A percentile compares a stretch with the other conserved stretches of the same genome.
phyloP scores from a whole-genome alignment of 257 asterid genomes.

The Plectranthus barbatus region DNA sequence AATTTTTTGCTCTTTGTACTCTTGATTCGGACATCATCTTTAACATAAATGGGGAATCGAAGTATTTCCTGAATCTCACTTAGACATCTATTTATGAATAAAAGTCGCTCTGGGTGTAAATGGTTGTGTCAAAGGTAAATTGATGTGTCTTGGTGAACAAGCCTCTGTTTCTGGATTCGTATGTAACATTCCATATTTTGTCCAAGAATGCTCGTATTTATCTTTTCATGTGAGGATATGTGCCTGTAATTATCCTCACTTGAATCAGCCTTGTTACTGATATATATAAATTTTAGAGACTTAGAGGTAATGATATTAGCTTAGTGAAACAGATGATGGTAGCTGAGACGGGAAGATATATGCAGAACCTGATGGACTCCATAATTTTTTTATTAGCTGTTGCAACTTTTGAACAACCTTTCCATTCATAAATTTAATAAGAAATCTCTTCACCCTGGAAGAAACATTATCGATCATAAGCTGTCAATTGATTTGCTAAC shows the following conservation, averaged over 20 bases:
- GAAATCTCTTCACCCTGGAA: neutral
- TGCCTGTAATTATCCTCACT: neutral
- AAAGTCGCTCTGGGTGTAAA: neutral
- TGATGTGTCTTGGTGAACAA: neutral
- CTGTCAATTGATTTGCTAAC: neutral
- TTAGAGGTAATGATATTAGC: neutral
- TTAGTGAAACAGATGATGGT: constrained; percentile 1
- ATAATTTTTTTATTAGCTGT: neutral
- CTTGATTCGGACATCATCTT: neutral
- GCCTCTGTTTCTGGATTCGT: neutral
- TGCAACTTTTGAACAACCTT: neutral
- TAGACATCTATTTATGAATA: constrained; percentile 1
- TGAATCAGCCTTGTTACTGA: neutral
- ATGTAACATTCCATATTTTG: neutral
- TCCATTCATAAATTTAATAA: neutral
- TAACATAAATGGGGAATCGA: neutral
- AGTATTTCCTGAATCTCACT: neutral
- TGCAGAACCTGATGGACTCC: neutral
- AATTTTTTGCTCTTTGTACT: neutral
- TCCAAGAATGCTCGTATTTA: neutral
- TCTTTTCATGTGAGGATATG: neutral
- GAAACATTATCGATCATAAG: neutral
- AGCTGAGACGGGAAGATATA: constrained; percentile 1
- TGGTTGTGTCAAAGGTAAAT: neutral
- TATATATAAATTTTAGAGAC: constrained; percentile 7